Evolutionary conservation across 257 asterid species (phyloP), one percentile per base, ranked within the genome.

Genomic region (Primulina huaijiensis): DNA sequence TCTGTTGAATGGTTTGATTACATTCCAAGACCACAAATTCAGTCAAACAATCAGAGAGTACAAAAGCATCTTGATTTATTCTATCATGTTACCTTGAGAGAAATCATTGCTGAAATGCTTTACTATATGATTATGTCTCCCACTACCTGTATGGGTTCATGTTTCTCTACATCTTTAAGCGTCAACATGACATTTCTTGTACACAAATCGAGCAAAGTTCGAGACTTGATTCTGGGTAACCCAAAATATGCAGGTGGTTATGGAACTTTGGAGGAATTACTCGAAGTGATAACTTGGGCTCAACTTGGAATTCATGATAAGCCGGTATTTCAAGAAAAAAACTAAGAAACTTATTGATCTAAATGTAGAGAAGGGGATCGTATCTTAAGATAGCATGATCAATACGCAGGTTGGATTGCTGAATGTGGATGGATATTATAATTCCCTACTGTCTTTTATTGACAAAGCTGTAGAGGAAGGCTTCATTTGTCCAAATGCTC

Each of bases 241-340:
- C 53, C n/a, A 6, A 52, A 73, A 33, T 19, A 46, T 67, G 50
- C 85, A 92, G 98, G 98, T 76, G 98, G 98, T 61, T 92, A 92
- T 88, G 98, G 98, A 67, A 92, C 98, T 31, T 86, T 92, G 57
- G 98, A 92, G 90, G 97, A 92, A 78, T 76, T 92, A 69, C 96
- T 92, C 30, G 98, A 92, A 82, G 98, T 90, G 55, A 92, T 92
- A 83, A 92, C 98, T 3, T 92, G 98, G 98, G 97, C 98, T 60
- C 98, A 92, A 71, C 98, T 92, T 29, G 98, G 98, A 59, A 92
- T 92, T 76, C 97, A 92, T 72, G 96, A 92, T 70, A 92, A 92
- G 82, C 98, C 98, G 85, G 98, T 92, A 92, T 10, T 35, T 62
- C 27, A 65, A 66, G 14, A 66, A 19, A 59, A 29, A 11, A 62